These are phyloP conservation scores for Sporothrix brasiliensis DNA, from an alignment of 2,329 filamentous ascomycete species.

Conservation along the genomic window DNA sequence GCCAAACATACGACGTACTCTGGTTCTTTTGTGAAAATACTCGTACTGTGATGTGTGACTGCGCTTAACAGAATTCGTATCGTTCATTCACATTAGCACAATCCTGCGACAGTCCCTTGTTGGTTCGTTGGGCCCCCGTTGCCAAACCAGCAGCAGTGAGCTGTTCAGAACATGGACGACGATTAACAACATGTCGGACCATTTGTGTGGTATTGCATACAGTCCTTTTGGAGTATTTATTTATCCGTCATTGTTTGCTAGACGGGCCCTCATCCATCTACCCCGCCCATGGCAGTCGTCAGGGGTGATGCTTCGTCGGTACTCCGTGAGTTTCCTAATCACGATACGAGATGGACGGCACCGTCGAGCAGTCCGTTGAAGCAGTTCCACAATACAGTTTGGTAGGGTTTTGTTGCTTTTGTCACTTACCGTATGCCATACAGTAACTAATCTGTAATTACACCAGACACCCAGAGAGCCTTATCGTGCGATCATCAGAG, in stretches of 20 bases:
- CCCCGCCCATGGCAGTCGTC: background rate
- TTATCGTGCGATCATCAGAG: constrained; percentile 19
- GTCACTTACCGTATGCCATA: background rate
- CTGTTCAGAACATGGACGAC: background rate
- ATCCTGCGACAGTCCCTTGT: constrained; percentile 7
- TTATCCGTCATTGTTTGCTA: background rate
- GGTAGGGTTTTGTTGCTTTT: background rate
- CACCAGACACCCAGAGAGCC: constrained; percentile 1
- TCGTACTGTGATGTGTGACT: background rate
- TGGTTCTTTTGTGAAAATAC: background rate
- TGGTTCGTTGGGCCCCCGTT: background rate
- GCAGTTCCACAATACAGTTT: background rate
- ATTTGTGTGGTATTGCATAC: background rate
- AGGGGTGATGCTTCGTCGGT: background rate
- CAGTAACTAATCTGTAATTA: background rate
- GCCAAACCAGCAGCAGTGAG: background rate
- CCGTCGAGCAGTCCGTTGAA: constrained; percentile 3
- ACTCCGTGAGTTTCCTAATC: background rate
- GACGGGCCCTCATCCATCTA: background rate
- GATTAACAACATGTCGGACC: background rate
- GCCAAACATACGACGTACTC: no score
- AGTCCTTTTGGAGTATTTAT: background rate
- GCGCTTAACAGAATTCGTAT: background rate
- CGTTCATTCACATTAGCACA: background rate
- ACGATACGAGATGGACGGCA: constrained; percentile 14